Base-by-base conservation (phyloP, 2,329 filamentous ascomycete genomes). In the Myriosclerotinia scirpicola region DNA sequence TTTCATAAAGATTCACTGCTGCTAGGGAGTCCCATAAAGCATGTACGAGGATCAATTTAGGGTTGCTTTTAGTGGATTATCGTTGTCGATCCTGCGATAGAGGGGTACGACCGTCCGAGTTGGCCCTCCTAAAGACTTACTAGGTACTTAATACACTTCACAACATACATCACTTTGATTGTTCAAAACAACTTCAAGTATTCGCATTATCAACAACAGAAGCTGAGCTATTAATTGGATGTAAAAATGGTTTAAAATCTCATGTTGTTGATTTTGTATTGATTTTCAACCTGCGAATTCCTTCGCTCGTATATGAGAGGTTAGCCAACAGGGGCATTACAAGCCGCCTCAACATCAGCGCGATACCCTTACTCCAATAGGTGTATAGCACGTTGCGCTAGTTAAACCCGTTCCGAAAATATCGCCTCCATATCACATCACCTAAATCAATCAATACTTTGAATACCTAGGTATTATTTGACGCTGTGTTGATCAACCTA, bases 11-110 rank as follows among this genome's bases (percentile, higher is more conserved):
- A n/a, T n/a, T n/a, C n/a, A n/a, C n/a, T n/a, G n/a, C n/a, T n/a
- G n/a, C n/a, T n/a, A n/a, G n/a, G n/a, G n/a, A n/a, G n/a, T 26
- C 26, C 26, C 26, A 26, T 26, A 26, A 26, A 26, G 26, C 26
- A 56, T 42, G 22, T 46, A 59, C 56, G 42, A 59, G 42, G 56
- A 59, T 59, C 40, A 9, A 46, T 46, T 46, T 59, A 59, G 55
- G 17, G 40, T n/a, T 59, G 48, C 9, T 44, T 48, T 50, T 6
- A 9, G 56, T 60, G 56, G 56, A 30, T 22, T 26, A 17, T 50
- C 42, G 5, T 26, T 60, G 56, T 14, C 56, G 42, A 60, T 60
- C 56, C 30, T 11, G 14, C 17, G 30, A 60, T 38, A 50, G 44
- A 50, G 56, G 26, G 26, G 26, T 26, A 26, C 38, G 15, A 22